Conservation (phyloP, 2,329 filamentous ascomycete species). For the Fusarium compactum region DNA sequence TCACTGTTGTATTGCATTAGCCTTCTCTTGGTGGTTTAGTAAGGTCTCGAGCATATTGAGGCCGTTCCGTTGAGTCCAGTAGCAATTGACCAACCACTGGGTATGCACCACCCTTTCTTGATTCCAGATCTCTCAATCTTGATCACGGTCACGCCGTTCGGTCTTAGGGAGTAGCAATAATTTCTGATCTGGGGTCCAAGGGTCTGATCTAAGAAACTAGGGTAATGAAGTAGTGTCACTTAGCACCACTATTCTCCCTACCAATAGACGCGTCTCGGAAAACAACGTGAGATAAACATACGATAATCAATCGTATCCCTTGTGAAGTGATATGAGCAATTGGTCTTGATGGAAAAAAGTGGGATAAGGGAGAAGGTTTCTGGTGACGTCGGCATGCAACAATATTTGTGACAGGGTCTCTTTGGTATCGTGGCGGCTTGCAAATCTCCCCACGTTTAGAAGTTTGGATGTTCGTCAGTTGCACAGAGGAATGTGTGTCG, state of each 20-base stretch:
- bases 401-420: slow-evolving; percentile 17
- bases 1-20: slow-evolving; percentile 22
- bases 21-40: neutral
- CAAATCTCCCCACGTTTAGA: slow-evolving; percentile 24
- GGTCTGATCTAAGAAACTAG: slow-evolving; percentile 20
- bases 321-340: neutral
- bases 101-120: neutral
- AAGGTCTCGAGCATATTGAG: neutral
- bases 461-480: neutral
- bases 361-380: slow-evolving; percentile 7
- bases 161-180: neutral
- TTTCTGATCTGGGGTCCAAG: slow-evolving; percentile 21
- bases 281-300: slow-evolving; percentile 26
- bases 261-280: slow-evolving; percentile 33
- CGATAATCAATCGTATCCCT: slow-evolving; percentile 3
- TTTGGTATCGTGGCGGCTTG: slow-evolving; percentile 39
- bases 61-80: neutral
- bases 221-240: slow-evolving; percentile 19
- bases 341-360: neutral
- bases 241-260: slow-evolving; percentile 9
- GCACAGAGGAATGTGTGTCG: slow-evolving; percentile 38
- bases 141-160: neutral
- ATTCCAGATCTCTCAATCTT: neutral
- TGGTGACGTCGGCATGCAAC: slow-evolving; percentile 30
- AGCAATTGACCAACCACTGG: neutral